Percentiles rank a stretch among this genome's conserved stretches.
Evolutionary conservation across 177 flowering plant species (phyloP).

Genomic region (Telopea speciosissima): DNA sequence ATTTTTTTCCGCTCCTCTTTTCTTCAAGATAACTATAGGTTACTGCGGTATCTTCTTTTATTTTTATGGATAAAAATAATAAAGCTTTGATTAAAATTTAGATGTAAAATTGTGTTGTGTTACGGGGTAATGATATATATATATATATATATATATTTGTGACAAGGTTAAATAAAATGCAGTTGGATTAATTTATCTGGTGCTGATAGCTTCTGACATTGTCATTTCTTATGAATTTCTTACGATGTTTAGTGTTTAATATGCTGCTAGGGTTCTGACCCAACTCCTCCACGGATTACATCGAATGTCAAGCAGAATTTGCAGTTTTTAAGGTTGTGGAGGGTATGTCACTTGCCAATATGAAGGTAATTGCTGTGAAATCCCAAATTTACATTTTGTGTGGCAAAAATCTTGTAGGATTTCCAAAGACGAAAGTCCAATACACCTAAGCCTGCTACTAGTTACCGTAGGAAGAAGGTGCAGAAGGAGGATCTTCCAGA

Average conservation of each 20-base stretch:
- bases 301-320: slow-evolving; percentile 92
- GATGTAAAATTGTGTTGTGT: too few relatives aligned
- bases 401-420: slow-evolving; percentile 42
- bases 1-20: too few relatives aligned
- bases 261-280: slow-evolving; percentile 46
- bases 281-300: slow-evolving; percentile 72
- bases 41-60: too few relatives aligned
- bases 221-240: not conserved
- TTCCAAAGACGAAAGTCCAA: slow-evolving; percentile 52
- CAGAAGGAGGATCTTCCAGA: slow-evolving; percentile 69
- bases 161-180: too few relatives aligned
- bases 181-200: too few relatives aligned
- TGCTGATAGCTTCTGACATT: not conserved
- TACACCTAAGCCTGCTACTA: slow-evolving; percentile 75
- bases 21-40: too few relatives aligned
- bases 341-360: slow-evolving; percentile 33
- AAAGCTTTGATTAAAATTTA: too few relatives aligned
- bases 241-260: slow-evolving; percentile 1
- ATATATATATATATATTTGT: too few relatives aligned
- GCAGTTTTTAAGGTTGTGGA: slow-evolving; percentile 75
- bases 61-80: too few relatives aligned
- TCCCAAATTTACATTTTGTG: not conserved
- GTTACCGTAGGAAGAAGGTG: slow-evolving; percentile 78
- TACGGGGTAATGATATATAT: too few relatives aligned
- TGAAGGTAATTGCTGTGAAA: not conserved